Evolutionary conservation across 2,329 filamentous ascomycete species (phyloP).

Genomic region (Grosmannia huntii): DNA sequence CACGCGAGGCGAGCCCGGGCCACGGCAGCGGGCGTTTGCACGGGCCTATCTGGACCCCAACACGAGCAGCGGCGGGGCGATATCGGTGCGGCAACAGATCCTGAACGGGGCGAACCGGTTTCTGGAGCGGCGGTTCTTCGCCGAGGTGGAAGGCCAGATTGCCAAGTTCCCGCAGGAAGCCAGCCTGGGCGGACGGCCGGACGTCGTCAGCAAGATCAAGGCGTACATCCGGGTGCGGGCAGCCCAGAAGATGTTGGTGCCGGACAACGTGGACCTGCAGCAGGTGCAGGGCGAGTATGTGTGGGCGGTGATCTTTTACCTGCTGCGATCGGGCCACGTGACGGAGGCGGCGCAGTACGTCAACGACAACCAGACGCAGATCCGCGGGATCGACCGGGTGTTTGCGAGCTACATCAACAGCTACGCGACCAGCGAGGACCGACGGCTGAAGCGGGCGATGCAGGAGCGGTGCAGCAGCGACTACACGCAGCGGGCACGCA

Average conservation of each 20-base stretch:
- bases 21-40: constrained; percentile 65
- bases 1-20: constrained; percentile 44
- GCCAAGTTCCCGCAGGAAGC: constrained; percentile 78
- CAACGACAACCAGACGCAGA: constrained; percentile 62
- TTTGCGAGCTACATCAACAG: constrained; percentile 80
- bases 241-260: constrained; percentile 69
- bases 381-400: constrained; percentile 80
- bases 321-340: constrained; percentile 74
- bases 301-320: constrained; percentile 90
- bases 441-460: constrained; percentile 63
- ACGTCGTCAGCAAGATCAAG: constrained; percentile 78
- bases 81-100: constrained; percentile 64
- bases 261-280: constrained; percentile 70
- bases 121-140: constrained; percentile 70
- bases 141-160: constrained; percentile 64
- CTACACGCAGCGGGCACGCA: constrained; percentile 72
- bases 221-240: constrained; percentile 79
- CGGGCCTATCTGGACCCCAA: constrained; percentile 65
- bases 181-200: constrained; percentile 77
- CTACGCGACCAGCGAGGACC: constrained; percentile 65
- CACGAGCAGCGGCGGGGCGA: constrained; percentile 47
- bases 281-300: constrained; percentile 70
- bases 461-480: constrained; percentile 83
- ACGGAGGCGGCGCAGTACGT: constrained; percentile 81
- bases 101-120: constrained; percentile 67